Base-by-base conservation (phyloP, 2,329 filamentous ascomycete genomes). In the Ceratocystis cubensis region DNA sequence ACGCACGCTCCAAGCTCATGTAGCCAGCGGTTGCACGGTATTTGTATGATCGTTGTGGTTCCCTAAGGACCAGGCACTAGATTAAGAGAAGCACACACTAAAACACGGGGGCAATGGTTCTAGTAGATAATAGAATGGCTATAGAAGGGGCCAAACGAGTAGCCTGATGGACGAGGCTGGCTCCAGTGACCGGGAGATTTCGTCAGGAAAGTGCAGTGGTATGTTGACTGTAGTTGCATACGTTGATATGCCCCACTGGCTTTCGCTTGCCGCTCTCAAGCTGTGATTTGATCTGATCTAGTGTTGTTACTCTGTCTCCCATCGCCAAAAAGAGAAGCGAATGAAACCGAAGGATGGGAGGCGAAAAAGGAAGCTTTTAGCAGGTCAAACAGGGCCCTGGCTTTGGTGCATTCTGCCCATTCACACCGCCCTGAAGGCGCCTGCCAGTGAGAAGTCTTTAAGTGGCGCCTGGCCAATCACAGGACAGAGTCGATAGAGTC, bases 381-480 rank as follows among this genome's bases (percentile, higher is more conserved):
- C 17, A 63, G 30, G 5, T 8, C 28, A n/a, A 50, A 22, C n/a
- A 41, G 44, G 22, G 53, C 8, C 33, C 13, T 30, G 50, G 20
- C 37, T 28, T 45, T 44, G 48, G 37, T 5, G n/a, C n/a, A 33
- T 64, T 66, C n/a, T 66, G 61, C 65, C 65, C 17, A 28, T 48
- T 2, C 17, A 63, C 46, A 66, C 65, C 65, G 65, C 65, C 45
- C 37, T 15, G 20, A 15, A 28, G 37, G 10, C 4, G 37, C 1
- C 30, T 62, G 28, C 20, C 10, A 15, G 48, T 15, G 50, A n/a
- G 22, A 22, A n/a, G 5, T 28, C 37, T 59, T 65, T 44, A 30
- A 59, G 61, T 46, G 61, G 61, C 41, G 10, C 44, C 17, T 48
- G 41, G 44, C 61, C 61, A 59, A 59, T 59, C 13, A 59, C 25